Evolutionary conservation across 768 basidiomycete genomes (phyloP).

Genomic region (Epithele typhae): DNA sequence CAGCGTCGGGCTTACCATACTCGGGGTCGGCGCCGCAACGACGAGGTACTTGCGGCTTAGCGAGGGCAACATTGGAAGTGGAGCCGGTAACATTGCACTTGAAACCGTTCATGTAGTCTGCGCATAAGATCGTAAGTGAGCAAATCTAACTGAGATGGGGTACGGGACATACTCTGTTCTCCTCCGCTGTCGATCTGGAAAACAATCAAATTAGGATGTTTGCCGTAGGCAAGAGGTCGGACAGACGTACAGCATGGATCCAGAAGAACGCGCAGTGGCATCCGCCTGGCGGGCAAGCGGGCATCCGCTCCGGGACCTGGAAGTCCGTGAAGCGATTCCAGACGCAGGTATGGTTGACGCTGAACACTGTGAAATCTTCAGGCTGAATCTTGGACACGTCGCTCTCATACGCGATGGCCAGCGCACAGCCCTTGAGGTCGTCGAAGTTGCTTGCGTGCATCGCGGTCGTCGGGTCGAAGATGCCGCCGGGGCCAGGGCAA

Average conservation of each 20-base stretch:
- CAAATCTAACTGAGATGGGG: too few species aligned
- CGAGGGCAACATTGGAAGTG: constrained; percentile 47
- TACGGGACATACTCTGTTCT: constrained; percentile 48
- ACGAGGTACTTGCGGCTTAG: constrained; percentile 53
- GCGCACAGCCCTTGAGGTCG: constrained; percentile 58
- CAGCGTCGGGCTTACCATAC: constrained; percentile 37
- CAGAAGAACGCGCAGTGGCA: constrained; percentile 74
- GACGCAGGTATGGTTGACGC: constrained; percentile 71
- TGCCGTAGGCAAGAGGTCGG: background rate
- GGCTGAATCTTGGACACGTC: constrained; percentile 54
- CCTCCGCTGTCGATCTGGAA: constrained; percentile 47
- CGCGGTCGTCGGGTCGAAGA: constrained; percentile 23
- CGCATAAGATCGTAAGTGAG: background rate
- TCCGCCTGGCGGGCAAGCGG: constrained; percentile 56
- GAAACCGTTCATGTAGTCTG: constrained; percentile 76
- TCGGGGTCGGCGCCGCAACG: constrained; percentile 59
- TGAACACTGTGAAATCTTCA: constrained; percentile 69
- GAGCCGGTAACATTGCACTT: constrained; percentile 56
- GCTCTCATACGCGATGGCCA: constrained; percentile 76
- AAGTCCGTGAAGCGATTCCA: constrained; percentile 71
- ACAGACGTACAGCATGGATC: constrained; percentile 51
- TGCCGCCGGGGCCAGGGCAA: constrained; percentile 41
- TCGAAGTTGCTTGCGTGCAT: constrained; percentile 54
- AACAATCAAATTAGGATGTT: too few species aligned
- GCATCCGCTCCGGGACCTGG: constrained; percentile 61